A percentile compares a stretch with the other conserved stretches of the same genome.
These are phyloP conservation scores for Pythium sukuiense DNA, from an alignment of 352 stramenopile species.

Conservation along the genomic window DNA sequence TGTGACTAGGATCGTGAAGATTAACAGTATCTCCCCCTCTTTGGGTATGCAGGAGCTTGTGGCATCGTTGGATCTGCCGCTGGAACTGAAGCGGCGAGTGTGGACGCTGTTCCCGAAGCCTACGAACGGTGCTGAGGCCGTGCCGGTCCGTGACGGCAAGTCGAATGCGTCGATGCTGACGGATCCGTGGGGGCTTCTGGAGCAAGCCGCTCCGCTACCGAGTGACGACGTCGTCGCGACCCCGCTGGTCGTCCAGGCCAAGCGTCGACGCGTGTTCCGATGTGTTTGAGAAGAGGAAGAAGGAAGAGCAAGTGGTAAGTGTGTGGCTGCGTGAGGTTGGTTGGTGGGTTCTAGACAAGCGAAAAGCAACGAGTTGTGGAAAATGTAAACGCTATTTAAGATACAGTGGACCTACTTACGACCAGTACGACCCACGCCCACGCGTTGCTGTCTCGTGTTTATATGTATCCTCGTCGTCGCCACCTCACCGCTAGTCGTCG, in stretches of 20 bases:
- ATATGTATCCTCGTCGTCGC: background rate
- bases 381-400: slow-evolving; percentile 38
- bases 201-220: slow-evolving; percentile 67
- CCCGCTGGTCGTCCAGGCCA: slow-evolving; percentile 45
- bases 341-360: slow-evolving; percentile 1
- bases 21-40: slow-evolving; percentile 12
- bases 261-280: slow-evolving; percentile 67
- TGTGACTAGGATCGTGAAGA: slow-evolving; percentile 5
- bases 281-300: slow-evolving; percentile 46
- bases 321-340: background rate
- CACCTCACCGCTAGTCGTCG: slow-evolving; percentile 14
- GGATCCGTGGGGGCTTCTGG: slow-evolving; percentile 77
- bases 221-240: slow-evolving; percentile 57
- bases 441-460: background rate
- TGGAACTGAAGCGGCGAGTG: slow-evolving; percentile 60
- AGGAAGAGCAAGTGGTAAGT: slow-evolving; percentile 1
- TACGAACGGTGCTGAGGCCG: slow-evolving; percentile 31
- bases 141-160: slow-evolving; percentile 28
- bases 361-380: slow-evolving; percentile 14
- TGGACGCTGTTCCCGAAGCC: slow-evolving; percentile 71
- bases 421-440: background rate
- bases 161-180: slow-evolving; percentile 37
- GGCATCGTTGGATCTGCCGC: slow-evolving; percentile 53
- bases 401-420: slow-evolving; percentile 23
- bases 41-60: slow-evolving; percentile 60